Conservation (phyloP, 495 filamentous ascomycete species). For the Apodospora peruviana region DNA sequence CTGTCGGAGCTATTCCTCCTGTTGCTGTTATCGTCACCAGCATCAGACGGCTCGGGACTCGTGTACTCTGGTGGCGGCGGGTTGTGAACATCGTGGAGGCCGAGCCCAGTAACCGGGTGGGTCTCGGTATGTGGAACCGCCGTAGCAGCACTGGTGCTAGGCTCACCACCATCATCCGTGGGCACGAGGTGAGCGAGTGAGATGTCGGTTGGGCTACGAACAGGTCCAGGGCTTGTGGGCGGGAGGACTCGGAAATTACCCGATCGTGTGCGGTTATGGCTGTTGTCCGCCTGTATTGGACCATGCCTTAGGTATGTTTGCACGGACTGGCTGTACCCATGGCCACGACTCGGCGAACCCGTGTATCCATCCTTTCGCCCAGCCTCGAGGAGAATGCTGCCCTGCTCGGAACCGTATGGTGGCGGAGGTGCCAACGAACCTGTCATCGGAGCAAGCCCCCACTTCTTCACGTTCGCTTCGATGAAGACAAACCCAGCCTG, state of each 20-base stretch:
- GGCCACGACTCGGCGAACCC: slow-evolving; percentile 49
- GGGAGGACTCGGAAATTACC: slow-evolving; percentile 58
- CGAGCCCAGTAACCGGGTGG: slow-evolving; percentile 31
- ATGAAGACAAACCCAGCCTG: slow-evolving; percentile 98
- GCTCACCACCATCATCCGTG: slow-evolving; percentile 71
- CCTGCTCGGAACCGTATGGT: slow-evolving; percentile 93
- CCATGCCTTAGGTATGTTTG: slow-evolving; percentile 30
- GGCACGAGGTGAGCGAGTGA: slow-evolving; percentile 74
- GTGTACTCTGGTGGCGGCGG: slow-evolving; percentile 70
- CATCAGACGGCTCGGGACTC: slow-evolving; percentile 55
- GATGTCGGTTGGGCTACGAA: slow-evolving; percentile 92
- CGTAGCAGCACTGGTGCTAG: slow-evolving; percentile 48
- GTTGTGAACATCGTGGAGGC: slow-evolving; percentile 27
- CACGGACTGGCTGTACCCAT: slow-evolving; percentile 42
- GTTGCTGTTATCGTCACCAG: slow-evolving; percentile 32
- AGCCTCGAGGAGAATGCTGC: slow-evolving; percentile 87
- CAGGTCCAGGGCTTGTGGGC: slow-evolving; percentile 82
- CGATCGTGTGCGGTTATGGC: slow-evolving; percentile 51
- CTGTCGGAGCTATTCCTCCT: slow-evolving; percentile 46
- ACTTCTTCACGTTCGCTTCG: slow-evolving; percentile 99
- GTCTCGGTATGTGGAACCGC: slow-evolving; percentile 25
- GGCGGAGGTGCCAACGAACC: slow-evolving; percentile 92
- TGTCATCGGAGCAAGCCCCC: slow-evolving; percentile 94
- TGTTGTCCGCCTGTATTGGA: slow-evolving; percentile 25
- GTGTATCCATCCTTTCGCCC: slow-evolving; percentile 61